Evolutionary conservation across 352 stramenopile species (phyloP).

Genomic region (Phytopythium mirpurense): DNA sequence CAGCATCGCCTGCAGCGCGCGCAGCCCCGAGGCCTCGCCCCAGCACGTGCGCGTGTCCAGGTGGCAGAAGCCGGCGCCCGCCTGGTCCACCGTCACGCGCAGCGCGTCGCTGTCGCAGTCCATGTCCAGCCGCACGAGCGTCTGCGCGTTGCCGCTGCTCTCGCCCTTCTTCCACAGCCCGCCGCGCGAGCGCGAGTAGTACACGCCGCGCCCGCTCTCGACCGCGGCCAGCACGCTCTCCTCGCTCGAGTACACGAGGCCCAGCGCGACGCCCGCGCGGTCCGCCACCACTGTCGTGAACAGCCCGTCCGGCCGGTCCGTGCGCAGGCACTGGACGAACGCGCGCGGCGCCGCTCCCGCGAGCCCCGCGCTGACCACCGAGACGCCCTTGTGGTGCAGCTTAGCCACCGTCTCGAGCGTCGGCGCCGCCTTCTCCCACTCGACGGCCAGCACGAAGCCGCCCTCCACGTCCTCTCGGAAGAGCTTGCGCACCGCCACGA

Average conservation of each 20-base stretch:
- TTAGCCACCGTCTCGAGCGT: slow-evolving; percentile 17
- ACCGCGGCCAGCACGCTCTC: slow-evolving; percentile 90
- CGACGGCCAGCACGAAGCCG: slow-evolving; percentile 46
- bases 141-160: slow-evolving; percentile 92
- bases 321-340: slow-evolving; percentile 81
- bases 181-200: slow-evolving; percentile 92
- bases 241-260: slow-evolving; percentile 93
- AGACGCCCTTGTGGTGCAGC: slow-evolving; percentile 57
- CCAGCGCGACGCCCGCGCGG: slow-evolving; percentile 80
- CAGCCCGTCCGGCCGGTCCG: slow-evolving; percentile 88
- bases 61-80: slow-evolving; percentile 69
- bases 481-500: slow-evolving; percentile 25
- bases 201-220: slow-evolving; percentile 87
- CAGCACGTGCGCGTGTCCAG: slow-evolving; percentile 93
- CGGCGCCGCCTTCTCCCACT: slow-evolving; percentile 18
- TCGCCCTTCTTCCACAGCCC: slow-evolving; percentile 95
- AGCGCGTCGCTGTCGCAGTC: slow-evolving; percentile 96
- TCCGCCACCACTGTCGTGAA: slow-evolving; percentile 94
- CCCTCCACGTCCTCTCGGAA: slow-evolving; percentile 43
- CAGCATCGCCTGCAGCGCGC: slow-evolving; percentile 88
- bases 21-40: slow-evolving; percentile 82
- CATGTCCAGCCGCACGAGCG: slow-evolving; percentile 89
- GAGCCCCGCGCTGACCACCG: slow-evolving; percentile 36
- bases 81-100: slow-evolving; percentile 92
- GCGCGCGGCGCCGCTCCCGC: slow-evolving; percentile 30